Percentiles rank a stretch among this genome's conserved stretches.
These are phyloP conservation scores for Achlya hypogyna DNA, from an alignment of 352 stramenopile species.

Conservation along the genomic window DNA sequence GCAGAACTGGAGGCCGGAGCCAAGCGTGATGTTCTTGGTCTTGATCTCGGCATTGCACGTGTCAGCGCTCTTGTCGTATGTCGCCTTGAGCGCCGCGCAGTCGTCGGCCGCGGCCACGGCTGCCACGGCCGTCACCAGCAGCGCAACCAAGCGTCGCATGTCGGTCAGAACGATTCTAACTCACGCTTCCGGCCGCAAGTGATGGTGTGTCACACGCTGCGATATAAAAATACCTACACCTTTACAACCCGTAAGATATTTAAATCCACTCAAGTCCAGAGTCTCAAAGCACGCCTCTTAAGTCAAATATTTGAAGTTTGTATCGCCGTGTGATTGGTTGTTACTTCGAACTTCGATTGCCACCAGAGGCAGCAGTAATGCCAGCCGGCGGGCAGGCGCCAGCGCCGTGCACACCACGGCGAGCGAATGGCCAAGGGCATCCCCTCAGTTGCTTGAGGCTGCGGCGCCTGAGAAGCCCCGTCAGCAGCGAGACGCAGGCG, in stretches of 20 bases:
- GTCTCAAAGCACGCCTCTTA: not conserved
- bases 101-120: not conserved
- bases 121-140: not conserved
- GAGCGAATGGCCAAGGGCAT: too few relatives aligned
- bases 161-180: not conserved
- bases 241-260: not conserved
- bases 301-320: not conserved
- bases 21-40: not conserved
- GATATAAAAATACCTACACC: not conserved
- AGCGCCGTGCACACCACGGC: too few relatives aligned
- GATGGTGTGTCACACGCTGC: not conserved
- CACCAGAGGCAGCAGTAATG: too few relatives aligned
- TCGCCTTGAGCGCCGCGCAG: not conserved
- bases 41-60: not conserved
- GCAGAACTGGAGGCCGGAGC: not conserved
- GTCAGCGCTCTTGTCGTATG: not conserved
- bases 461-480: too few relatives aligned
- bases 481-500: too few relatives aligned
- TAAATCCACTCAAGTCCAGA: too few relatives aligned
- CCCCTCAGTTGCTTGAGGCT: too few relatives aligned
- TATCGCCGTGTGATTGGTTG: not conserved
- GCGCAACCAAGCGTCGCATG: not conserved
- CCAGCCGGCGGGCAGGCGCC: too few relatives aligned
- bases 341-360: not conserved
- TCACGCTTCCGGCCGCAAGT: not conserved